These are phyloP conservation scores for Dianthus caryophyllus DNA, from an alignment of 148 eudicot genomes.

Conservation along the genomic window DNA sequence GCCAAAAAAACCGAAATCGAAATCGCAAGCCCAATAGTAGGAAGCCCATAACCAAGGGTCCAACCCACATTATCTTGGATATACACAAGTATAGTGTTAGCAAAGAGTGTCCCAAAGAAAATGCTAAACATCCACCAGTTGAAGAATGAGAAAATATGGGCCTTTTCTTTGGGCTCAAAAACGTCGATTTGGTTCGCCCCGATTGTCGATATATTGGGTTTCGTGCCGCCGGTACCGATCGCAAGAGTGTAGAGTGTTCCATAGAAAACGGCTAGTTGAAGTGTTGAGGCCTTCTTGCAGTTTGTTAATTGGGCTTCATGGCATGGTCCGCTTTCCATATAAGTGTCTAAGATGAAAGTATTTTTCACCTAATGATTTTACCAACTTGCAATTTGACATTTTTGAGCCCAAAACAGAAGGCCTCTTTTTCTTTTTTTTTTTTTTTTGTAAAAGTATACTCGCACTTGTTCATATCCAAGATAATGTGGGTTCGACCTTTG, in stretches of 20 bases:
- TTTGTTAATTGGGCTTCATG: no score
- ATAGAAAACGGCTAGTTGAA: constrained; percentile 55
- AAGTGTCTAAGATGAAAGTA: no score
- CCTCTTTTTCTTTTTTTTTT: no score
- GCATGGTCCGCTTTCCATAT: no score
- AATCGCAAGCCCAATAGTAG: constrained; percentile 55
- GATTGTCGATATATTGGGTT: constrained; percentile 79
- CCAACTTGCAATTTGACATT: no score
- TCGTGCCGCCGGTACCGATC: constrained; percentile 79
- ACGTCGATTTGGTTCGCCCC: constrained; percentile 82
- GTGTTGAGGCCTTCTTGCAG: no score
- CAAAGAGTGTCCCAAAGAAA: constrained; percentile 75
- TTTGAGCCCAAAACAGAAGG: no score
- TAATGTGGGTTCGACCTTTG: no score
- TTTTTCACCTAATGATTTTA: no score
- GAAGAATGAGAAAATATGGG: constrained; percentile 70
- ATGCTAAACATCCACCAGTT: constrained; percentile 99
- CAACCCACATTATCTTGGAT: constrained; percentile 86
- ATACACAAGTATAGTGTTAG: constrained; percentile 71
- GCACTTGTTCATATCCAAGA: no score
- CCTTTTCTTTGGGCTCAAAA: constrained; percentile 64
- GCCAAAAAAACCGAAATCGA: constrained; percentile 57
- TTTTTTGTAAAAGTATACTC: no score
- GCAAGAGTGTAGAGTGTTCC: constrained; percentile 76
- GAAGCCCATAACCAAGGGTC: constrained; percentile 75